Conservation (phyloP, 306 rosid genomes). For the Purshia tridentata region DNA sequence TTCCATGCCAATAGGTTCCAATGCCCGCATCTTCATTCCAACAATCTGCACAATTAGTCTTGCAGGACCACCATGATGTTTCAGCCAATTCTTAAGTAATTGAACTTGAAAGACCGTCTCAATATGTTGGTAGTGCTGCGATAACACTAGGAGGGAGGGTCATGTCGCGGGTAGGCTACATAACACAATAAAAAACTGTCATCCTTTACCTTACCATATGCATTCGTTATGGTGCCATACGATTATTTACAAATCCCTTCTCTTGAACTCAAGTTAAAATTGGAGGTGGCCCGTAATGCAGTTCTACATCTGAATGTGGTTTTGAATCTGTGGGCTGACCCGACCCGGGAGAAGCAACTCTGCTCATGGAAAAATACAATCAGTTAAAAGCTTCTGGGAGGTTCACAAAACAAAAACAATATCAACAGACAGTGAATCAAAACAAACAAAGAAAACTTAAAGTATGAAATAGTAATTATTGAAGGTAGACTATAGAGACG, state of each 20-base stretch:
- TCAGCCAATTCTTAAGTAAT: neutral
- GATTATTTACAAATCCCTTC: neutral
- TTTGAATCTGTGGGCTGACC: neutral
- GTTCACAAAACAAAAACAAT: neutral
- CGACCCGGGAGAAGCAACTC: constrained; percentile 31
- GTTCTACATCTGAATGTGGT: constrained; percentile 25
- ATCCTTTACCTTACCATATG: neutral
- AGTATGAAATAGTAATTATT: too few species aligned
- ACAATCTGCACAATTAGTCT: neutral
- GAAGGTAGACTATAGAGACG: too few species aligned
- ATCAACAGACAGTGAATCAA: neutral
- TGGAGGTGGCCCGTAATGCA: constrained; percentile 47
- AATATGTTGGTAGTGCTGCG: neutral
- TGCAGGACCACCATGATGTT: neutral
- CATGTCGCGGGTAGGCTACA: too few species aligned
- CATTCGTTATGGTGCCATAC: neutral
- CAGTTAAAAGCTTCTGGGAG: neutral
- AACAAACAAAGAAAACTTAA: too few species aligned
- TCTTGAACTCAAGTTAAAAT: constrained; percentile 39
- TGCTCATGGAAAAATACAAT: constrained; percentile 20
- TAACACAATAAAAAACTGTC: too few species aligned
- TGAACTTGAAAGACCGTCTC: neutral
- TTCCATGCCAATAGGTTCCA: too few species aligned
- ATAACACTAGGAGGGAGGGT: neutral
- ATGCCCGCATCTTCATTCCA: neutral